Evolutionary conservation across 371 early-diverging fungal species (phyloP).

Genomic region (Blakeslea trispora): DNA sequence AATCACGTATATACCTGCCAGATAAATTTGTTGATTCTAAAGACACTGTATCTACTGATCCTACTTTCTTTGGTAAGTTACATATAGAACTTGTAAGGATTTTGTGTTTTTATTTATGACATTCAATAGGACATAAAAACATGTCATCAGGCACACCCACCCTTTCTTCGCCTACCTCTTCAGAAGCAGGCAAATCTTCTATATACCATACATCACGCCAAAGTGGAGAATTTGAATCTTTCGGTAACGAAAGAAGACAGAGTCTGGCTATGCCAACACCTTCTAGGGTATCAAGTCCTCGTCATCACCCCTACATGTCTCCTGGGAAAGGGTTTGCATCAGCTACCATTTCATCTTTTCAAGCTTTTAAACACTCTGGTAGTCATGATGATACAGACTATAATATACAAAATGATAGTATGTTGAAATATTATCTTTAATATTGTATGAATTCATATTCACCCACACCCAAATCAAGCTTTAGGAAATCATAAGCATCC

Average conservation of each 20-base stretch:
- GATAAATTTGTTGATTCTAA: conserved; percentile 22
- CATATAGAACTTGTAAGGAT: too few relatives aligned
- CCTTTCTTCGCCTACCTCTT: conserved; percentile 17
- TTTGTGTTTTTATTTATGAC: background rate
- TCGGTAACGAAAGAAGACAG: conserved; percentile 9
- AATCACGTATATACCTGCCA: conserved; percentile 15
- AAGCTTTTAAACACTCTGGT: conserved; percentile 11
- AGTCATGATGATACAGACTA: too few relatives aligned
- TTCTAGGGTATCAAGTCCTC: conserved; percentile 10
- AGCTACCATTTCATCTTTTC: conserved; percentile 21
- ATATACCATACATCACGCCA: conserved; percentile 20
- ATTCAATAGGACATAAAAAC: conserved; percentile 8
- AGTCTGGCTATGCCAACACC: conserved; percentile 12
- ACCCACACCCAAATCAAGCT: too few relatives aligned
- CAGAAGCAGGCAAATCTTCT: conserved; percentile 26
- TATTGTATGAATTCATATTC: too few relatives aligned
- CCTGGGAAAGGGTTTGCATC: conserved; percentile 17
- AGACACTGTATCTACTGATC: background rate
- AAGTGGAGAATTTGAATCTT: conserved; percentile 16
- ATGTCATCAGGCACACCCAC: conserved; percentile 15
- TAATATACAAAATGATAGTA: too few relatives aligned
- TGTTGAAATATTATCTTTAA: too few relatives aligned
- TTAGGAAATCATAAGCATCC: too few relatives aligned
- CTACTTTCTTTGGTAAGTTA: conserved; percentile 5
- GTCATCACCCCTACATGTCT: conserved; percentile 26